A percentile compares a stretch with the other conserved stretches of the same genome.
phyloP scores from a whole-genome alignment of 352 stramenopile species.

The Globisporangium polare region DNA sequence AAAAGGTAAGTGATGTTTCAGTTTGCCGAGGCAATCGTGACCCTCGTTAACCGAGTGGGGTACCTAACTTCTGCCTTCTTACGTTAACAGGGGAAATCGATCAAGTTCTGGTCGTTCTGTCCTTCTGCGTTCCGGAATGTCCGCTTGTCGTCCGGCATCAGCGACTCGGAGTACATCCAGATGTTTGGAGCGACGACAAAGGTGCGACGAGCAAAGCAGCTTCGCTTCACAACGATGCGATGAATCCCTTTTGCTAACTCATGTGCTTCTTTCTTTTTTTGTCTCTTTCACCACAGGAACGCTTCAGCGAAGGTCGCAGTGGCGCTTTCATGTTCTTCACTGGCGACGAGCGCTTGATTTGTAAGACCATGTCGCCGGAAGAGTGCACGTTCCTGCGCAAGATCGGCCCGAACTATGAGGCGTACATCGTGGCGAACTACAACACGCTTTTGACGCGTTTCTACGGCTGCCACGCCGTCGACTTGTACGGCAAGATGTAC shows the following conservation, averaged over 20 bases:
- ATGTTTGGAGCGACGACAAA: conserved; percentile 87
- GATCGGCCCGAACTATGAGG: conserved; percentile 82
- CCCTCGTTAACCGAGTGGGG: not conserved
- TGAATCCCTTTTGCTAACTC: not conserved
- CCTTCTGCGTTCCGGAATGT: conserved; percentile 85
- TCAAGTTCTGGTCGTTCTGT: conserved; percentile 88
- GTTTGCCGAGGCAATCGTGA: no score
- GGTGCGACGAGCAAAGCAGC: conserved; percentile 14
- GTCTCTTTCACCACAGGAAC: conserved; percentile 27
- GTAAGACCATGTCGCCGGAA: conserved; percentile 88
- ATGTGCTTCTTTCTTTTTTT: not conserved
- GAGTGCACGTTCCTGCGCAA: conserved; percentile 86
- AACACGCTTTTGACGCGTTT: conserved; percentile 87
- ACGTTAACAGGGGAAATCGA: conserved; percentile 46
- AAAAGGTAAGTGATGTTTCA: conserved; percentile 34
- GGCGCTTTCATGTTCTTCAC: conserved; percentile 93
- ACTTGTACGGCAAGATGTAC: conserved; percentile 89
- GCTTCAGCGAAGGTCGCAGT: conserved; percentile 84
- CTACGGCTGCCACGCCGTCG: conserved; percentile 87
- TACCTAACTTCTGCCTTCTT: not conserved
- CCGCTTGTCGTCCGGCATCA: conserved; percentile 77
- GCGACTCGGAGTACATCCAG: conserved; percentile 74
- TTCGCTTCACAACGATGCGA: not conserved
- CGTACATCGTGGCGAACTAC: conserved; percentile 80
- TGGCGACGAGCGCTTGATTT: conserved; percentile 82